Evolutionary conservation across 768 basidiomycete species (phyloP).

Genomic region (Leucocoprinus birnbaumii): DNA sequence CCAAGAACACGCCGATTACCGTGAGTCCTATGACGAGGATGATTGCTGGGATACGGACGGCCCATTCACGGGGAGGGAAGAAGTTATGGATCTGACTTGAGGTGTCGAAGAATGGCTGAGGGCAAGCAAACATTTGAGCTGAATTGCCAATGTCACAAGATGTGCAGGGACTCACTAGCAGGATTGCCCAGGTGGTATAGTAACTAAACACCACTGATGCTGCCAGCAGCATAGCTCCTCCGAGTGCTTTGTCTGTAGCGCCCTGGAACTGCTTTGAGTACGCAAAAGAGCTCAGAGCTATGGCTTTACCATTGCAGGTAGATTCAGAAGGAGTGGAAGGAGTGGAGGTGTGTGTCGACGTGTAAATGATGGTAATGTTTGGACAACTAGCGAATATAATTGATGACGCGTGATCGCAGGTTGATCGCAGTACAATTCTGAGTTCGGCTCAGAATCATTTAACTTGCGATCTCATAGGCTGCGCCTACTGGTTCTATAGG

Average conservation of each 20-base stretch:
- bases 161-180: slow-evolving; percentile 56
- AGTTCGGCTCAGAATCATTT: not conserved
- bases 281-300: not conserved
- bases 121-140: slow-evolving; percentile 14
- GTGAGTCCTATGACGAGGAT: slow-evolving; percentile 77
- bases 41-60: slow-evolving; percentile 81
- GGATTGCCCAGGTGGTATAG: slow-evolving; percentile 89
- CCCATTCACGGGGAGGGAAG: slow-evolving; percentile 94
- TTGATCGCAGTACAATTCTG: not conserved
- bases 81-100: slow-evolving; percentile 70
- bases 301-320: slow-evolving; percentile 5
- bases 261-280: slow-evolving; percentile 40
- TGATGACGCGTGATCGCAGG: slow-evolving; percentile 2
- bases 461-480: not conserved
- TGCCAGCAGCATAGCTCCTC: slow-evolving; percentile 74
- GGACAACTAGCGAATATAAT: too few species aligned
- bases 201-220: slow-evolving; percentile 80
- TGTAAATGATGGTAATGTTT: not conserved
- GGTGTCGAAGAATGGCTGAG: slow-evolving; percentile 77
- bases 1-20: slow-evolving; percentile 81
- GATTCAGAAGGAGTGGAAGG: not conserved
- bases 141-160: not conserved
- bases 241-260: slow-evolving; percentile 76
- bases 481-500: not conserved
- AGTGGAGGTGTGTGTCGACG: too few species aligned